Evolutionary conservation across 2,329 filamentous ascomycete genomes (phyloP), one percentile per base, ranked within the genome.

Genomic region (Claviceps sp.): DNA sequence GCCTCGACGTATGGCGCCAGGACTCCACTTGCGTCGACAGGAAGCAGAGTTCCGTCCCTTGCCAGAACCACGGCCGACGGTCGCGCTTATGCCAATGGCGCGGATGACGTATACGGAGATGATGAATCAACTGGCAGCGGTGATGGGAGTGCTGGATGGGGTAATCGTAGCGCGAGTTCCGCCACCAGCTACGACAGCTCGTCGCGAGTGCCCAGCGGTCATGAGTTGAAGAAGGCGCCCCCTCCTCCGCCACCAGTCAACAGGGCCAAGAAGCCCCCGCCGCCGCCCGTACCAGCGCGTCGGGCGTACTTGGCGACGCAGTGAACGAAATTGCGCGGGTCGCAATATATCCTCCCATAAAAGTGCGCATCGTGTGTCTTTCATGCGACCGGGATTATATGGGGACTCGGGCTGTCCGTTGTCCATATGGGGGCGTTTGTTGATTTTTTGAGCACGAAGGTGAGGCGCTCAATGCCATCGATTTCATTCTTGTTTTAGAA

Each of bases 141-240:
- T 55, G 73, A 74, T 55, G 73, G 71, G 41, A 78, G 75, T 39
- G 74, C 74, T 0, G 72, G 76, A 51, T 75, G 71, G 64, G 69
- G 67, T 19, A 72, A 76, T 46, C 72, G 73, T 51, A 74, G 73
- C 58, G 67, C 75, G 52, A 80, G 76, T 57, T 77, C 77, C 0
- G 73, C 76, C 2, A 80, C 77, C 1, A 80, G 76, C 62, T 73
- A 76, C 52, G 75, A 73, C 54, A 79, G 76, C 61, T 60, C 78
- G 46, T 54, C 53, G 11, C 50, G 55, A n/a, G 43, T 53, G 7
- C 45, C 47, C 39, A 48, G 34, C 41, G 47, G 46, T n/a, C 52
- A 52, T 6, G 57, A 70, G 37, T 63, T 69, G 52, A 79, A 78
- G 70, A 80, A 80, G 67, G 74, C 74, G 3, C 65, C 76, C 11